Evolutionary conservation across 306 rosid species (phyloP), one percentile per base, ranked within the genome.

Genomic region (Glycine soja): DNA sequence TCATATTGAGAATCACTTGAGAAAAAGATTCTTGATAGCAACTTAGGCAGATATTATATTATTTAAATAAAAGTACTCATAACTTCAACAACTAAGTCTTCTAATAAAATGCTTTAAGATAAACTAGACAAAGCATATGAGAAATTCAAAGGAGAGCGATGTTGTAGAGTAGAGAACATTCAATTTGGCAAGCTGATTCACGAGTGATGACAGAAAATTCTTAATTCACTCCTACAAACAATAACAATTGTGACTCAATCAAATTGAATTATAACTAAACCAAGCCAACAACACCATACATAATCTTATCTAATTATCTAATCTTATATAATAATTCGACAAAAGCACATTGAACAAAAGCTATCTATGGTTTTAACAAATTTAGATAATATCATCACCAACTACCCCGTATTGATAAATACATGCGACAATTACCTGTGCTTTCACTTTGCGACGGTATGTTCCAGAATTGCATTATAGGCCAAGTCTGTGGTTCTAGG

Each of bases 391-490:
- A 74, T 74, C 65, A 75, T 24, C 30, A 24, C 53, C 62, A 86
- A 56, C 77, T 59, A 47, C 76, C 57, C 52, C 24, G 10, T 51
- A 54, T 58, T 61, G 70, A 81, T 45, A 82, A 86, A 62, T 70
- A 63, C 63, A 81, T 61, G 70, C 24, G 24, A 62, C 57, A 72
- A 88, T 90, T 92, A 96, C 99, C 98, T 96, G 86, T 97, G 99
- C 84, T 93, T 98, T 91, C 98, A 90, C 94, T 96, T 98, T 6
- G 98, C 97, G 80, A 93, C 85, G 67, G 99, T 92, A 82, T 96
- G 99, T 81, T 96, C 99, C 86, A 96, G 83, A 90, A 96, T 92
- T 82, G 91, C 92, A 87, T 77, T 86, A 86, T 96, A 93, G 58
- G 99, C 94, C 87, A 96, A 78, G 91, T 96, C 98, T 78, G 85